Percentiles rank a stretch among this genome's conserved stretches.
These are phyloP conservation scores for Aspergillaceae sp. DNA, from an alignment of 2,329 filamentous ascomycete genomes.

Conservation along the genomic window DNA sequence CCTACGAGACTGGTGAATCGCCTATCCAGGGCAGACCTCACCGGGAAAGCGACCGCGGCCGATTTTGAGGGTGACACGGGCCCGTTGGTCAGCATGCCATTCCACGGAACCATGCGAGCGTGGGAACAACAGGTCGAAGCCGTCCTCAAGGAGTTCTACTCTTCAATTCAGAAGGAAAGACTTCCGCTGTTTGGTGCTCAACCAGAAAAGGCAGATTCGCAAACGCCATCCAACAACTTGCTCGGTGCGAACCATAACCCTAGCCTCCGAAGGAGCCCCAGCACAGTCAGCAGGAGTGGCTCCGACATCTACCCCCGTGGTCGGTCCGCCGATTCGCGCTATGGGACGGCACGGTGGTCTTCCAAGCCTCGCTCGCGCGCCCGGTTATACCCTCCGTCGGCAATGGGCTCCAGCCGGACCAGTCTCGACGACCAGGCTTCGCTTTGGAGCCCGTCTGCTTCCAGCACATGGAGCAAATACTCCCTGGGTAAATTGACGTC, in stretches of 20 bases:
- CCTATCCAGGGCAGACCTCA: constrained; percentile 19
- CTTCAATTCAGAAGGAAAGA: constrained; percentile 76
- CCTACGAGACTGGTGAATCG: constrained; percentile 18
- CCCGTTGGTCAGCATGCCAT: constrained; percentile 67
- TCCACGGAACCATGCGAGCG: constrained; percentile 62
- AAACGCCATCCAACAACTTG: constrained; percentile 48
- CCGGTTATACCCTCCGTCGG: constrained; percentile 65
- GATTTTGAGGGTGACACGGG: constrained; percentile 39
- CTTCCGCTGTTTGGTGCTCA: constrained; percentile 74
- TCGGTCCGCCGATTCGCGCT: constrained; percentile 57
- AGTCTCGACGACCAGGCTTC: constrained; percentile 87
- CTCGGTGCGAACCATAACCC: constrained; percentile 55
- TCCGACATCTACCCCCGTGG: constrained; percentile 68
- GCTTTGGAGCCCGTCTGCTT: constrained; percentile 81
- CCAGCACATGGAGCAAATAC: constrained; percentile 93
- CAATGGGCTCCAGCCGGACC: constrained; percentile 81
- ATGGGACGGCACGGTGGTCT: constrained; percentile 63
- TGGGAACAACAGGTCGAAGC: constrained; percentile 87
- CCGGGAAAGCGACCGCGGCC: constrained; percentile 17
- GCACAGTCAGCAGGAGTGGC: constrained; percentile 83
- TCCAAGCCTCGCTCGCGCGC: constrained; percentile 79
- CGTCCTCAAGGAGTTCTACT: constrained; percentile 88
- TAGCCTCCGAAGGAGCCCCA: constrained; percentile 76
- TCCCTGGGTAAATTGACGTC: constrained; percentile 85
- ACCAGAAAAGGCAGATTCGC: constrained; percentile 31